Evolutionary conservation across 495 filamentous ascomycete species (phyloP).

Genomic region (Arthonia radiata): DNA sequence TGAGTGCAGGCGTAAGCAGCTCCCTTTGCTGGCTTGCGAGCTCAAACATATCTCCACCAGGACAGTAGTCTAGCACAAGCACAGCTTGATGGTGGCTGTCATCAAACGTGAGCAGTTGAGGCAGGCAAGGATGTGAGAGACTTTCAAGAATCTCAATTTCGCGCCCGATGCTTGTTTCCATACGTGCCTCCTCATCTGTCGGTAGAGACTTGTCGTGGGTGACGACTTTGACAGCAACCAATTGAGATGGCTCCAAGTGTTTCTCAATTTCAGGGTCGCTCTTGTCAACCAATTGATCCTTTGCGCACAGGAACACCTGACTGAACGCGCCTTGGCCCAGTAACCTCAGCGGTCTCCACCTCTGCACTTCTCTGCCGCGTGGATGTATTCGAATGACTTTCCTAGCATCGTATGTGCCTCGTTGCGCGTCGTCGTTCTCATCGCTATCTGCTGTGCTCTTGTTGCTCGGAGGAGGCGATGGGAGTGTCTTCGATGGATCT

Average conservation of each 20-base stretch:
- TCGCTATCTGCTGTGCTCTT: constrained; percentile 24
- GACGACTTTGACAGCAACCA: constrained; percentile 89
- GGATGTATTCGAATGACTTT: constrained; percentile 29
- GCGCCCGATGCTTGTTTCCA: constrained; percentile 77
- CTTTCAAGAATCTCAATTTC: constrained; percentile 81
- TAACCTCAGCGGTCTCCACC: constrained; percentile 52
- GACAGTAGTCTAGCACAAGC: constrained; percentile 72
- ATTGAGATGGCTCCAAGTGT: constrained; percentile 30
- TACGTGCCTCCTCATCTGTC: constrained; percentile 63
- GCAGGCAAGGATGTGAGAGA: constrained; percentile 67
- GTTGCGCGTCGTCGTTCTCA: constrained; percentile 13
- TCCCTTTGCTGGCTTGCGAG: constrained; percentile 45
- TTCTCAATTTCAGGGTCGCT: constrained; percentile 1
- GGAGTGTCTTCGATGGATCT: constrained; percentile 13
- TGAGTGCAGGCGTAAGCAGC: constrained; percentile 36
- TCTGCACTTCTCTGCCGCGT: constrained; percentile 34
- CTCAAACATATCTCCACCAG: constrained; percentile 88
- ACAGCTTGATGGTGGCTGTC: constrained; percentile 58
- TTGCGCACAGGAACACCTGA: constrained; percentile 68
- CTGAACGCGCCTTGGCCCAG: constrained; percentile 91
- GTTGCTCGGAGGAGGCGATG: constrained; percentile 46
- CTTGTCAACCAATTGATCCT: constrained; percentile 15
- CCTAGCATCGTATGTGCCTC: constrained; percentile 11
- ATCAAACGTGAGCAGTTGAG: constrained; percentile 70
- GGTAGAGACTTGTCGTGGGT: constrained; percentile 84